These are phyloP conservation scores for Lipomyces yamanashiensis DNA, from an alignment of 805 yeast species.

Conservation along the genomic window DNA sequence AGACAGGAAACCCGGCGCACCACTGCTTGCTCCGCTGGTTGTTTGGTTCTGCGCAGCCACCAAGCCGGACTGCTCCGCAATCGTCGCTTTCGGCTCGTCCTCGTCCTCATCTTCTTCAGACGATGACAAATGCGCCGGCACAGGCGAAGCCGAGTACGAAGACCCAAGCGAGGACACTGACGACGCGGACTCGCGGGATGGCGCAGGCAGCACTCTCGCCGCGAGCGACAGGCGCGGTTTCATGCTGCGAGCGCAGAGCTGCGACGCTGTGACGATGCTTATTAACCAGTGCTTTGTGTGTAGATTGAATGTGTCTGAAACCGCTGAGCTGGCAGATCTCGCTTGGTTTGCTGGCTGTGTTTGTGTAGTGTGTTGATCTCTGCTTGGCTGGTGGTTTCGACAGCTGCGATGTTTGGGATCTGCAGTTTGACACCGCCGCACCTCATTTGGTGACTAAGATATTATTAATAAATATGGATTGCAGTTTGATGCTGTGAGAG, in stretches of 20 bases:
- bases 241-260: neutral
- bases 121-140: slow-evolving; percentile 11
- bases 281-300: too few relatives aligned
- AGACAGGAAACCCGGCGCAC: slow-evolving; percentile 3
- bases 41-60: neutral
- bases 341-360: too few relatives aligned
- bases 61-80: neutral
- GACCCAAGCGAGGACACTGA: slow-evolving; percentile 20
- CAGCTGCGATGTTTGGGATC: neutral
- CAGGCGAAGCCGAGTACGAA: slow-evolving; percentile 5
- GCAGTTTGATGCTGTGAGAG: too few relatives aligned
- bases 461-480: too few relatives aligned
- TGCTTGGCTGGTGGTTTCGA: too few relatives aligned
- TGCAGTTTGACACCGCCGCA: neutral
- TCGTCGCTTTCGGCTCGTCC: neutral
- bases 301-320: too few relatives aligned
- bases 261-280: too few relatives aligned
- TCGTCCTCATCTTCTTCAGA: slow-evolving; percentile 16
- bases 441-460: too few relatives aligned
- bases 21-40: neutral
- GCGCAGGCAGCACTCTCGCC: neutral
- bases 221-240: slow-evolving; percentile 14
- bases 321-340: too few relatives aligned
- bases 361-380: too few relatives aligned
- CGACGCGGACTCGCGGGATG: slow-evolving; percentile 9